Evolutionary conservation across 768 basidiomycete species (phyloP), one percentile per base, ranked within the genome.

Genomic region (Leccinum ochraceum): DNA sequence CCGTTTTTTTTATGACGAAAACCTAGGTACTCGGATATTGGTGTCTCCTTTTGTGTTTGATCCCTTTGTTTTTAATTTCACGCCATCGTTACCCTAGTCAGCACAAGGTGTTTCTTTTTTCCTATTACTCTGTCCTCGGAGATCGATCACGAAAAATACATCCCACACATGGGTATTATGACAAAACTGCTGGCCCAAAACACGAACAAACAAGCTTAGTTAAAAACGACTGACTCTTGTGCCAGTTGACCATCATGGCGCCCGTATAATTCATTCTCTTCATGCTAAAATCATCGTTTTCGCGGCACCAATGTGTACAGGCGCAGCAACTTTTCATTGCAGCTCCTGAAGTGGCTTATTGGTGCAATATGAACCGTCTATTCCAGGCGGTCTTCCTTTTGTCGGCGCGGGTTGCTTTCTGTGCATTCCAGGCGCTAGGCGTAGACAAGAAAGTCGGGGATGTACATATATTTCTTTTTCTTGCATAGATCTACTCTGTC

Each of bases 21-120:
- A 70, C 75, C 71, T 76, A 75, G 71, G 74, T 67, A 72, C 65
- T 66, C 57, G 61, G 57, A 59, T 75, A 75, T 70, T 71, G 75
- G 74, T 46, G 44, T 70, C 62, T 70, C 64, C 54, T 52, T 63
- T 62, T 66, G 57, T 66, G 65, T 73, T 62, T 65, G 70, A 66
- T 70, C 67, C 60, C 69, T 55, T 65, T 67, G 63, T 66, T 60
- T 56, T 61, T 75, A 75, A 75, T 72, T 65, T 63, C 69, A 75
- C 50, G 70, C 46, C 61, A 67, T 59, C 56, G 66, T 71, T 75
- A 76, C 69, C 53, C 66, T 72, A 75, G 66, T 66, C 66, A 60
- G 55, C 63, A 70, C 61, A 46, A 60, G 54, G 58, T 59, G 28
- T 46, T 60, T 58, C 52, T 54, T 46, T 67, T 68, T 42, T 42